These are phyloP conservation scores for Manihot esculenta DNA, from an alignment of 441 rosid genomes.

Conservation along the genomic window DNA sequence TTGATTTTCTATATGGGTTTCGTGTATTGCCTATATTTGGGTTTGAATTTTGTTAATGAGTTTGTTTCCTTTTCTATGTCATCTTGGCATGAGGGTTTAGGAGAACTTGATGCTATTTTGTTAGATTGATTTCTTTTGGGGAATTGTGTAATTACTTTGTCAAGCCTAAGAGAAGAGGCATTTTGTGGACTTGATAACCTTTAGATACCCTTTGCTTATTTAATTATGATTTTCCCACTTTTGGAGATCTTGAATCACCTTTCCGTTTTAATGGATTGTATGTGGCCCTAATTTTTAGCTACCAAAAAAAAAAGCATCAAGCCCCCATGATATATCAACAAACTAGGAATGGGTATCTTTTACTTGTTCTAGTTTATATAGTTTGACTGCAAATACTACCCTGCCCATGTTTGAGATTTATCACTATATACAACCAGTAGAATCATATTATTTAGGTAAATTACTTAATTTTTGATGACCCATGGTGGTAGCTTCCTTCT, in stretches of 20 bases:
- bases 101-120: background rate
- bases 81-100: background rate
- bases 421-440: background rate
- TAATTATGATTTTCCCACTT: background rate
- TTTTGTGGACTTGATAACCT: background rate
- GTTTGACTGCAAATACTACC: background rate
- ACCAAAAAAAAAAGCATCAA: background rate
- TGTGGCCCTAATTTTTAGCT: background rate
- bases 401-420: background rate
- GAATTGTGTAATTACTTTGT: background rate
- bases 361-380: background rate
- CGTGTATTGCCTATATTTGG: background rate
- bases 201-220: too few relatives aligned
- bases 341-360: background rate
- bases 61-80: background rate
- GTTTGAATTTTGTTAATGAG: conserved; percentile 3
- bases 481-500: background rate
- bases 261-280: background rate
- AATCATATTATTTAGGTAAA: background rate
- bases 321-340: background rate
- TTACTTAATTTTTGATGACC: background rate
- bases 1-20: conserved; percentile 2
- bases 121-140: background rate
- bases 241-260: background rate
- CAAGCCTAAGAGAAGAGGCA: background rate